Conservation (phyloP, 306 rosid genomes). For the Rubus idaeus region DNA sequence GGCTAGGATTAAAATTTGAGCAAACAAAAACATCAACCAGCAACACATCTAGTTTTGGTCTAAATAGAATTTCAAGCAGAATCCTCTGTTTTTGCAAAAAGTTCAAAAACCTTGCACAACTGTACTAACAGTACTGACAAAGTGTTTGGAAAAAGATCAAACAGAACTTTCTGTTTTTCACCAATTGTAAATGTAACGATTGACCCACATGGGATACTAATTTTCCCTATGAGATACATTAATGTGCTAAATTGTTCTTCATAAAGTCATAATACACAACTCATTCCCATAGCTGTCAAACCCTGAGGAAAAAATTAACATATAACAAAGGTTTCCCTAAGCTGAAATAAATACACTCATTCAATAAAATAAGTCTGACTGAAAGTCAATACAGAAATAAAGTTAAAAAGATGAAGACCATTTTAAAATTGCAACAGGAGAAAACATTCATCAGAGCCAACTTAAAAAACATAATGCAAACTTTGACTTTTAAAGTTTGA, state of each 20-base stretch:
- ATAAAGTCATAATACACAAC: not conserved
- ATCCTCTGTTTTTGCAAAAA: not conserved
- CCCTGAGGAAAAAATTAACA: not conserved
- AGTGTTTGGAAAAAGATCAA: not conserved
- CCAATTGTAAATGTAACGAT: too few species aligned
- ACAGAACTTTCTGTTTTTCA: not conserved
- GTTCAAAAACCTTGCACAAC: conserved; percentile 7
- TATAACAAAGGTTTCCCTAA: not conserved
- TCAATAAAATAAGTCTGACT: not conserved
- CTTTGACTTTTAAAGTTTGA: conserved; percentile 15
- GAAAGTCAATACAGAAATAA: not conserved
- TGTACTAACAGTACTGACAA: not conserved
- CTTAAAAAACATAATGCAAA: conserved; percentile 24
- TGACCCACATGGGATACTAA: not conserved
- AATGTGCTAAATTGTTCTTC: not conserved
- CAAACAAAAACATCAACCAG: not conserved
- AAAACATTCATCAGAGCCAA: conserved; percentile 11
- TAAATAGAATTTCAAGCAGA: not conserved
- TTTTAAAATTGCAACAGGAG: conserved; percentile 7
- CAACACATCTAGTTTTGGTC: not conserved
- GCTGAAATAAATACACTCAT: not conserved
- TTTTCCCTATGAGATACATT: not conserved
- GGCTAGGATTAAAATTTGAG: not conserved
- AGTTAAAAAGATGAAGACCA: conserved; percentile 1
- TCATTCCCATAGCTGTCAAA: not conserved